These are phyloP conservation scores for Psilocybe azurescens DNA, from an alignment of 768 basidiomycete species.

Conservation along the genomic window DNA sequence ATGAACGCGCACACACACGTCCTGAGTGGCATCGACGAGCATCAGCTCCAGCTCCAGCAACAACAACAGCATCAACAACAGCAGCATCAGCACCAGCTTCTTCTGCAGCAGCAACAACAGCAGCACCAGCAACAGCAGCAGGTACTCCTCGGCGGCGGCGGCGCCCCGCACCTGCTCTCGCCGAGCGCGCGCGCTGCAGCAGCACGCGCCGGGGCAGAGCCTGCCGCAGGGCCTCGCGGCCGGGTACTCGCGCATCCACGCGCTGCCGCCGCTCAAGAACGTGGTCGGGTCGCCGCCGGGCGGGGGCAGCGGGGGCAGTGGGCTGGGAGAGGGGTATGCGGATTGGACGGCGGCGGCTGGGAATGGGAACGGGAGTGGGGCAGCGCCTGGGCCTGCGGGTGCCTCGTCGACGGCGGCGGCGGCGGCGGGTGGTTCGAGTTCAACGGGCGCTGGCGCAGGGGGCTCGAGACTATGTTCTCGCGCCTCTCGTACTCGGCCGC, in stretches of 20 bases:
- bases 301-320: constrained; percentile 33
- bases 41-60: not conserved
- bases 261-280: constrained; percentile 51
- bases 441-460: constrained; percentile 5
- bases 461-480: constrained; percentile 60
- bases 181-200: constrained; percentile 80
- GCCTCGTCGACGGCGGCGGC: constrained; percentile 4
- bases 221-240: constrained; percentile 92
- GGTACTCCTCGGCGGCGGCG: not conserved
- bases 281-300: constrained; percentile 34
- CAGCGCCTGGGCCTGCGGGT: not conserved
- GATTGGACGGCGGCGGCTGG: constrained; percentile 26
- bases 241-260: constrained; percentile 89
- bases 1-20: too few species aligned
- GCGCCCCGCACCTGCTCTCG: constrained; percentile 45
- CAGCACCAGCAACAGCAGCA: not conserved
- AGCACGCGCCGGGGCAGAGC: constrained; percentile 90
- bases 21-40: not conserved
- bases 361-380: constrained; percentile 9
- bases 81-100: not conserved
- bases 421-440: not conserved
- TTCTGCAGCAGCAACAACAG: not conserved
- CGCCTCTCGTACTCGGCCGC: constrained; percentile 61
- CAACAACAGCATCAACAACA: not conserved
- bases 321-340: constrained; percentile 28